Evolutionary conservation across 805 yeast species (phyloP).

Genomic region (Tetrapisispora pingtungensis): DNA sequence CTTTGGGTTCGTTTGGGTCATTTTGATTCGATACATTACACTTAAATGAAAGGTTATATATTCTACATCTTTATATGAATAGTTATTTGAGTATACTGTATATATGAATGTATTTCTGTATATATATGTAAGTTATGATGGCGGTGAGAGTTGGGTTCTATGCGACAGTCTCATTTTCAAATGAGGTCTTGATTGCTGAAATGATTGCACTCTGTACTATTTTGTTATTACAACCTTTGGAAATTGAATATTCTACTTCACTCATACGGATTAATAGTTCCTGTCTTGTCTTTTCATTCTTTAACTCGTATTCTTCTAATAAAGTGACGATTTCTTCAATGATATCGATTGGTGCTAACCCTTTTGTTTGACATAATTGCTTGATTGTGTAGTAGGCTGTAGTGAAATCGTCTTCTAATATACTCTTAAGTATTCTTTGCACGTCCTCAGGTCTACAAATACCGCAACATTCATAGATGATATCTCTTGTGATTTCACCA

Average conservation of each 20-base stretch:
- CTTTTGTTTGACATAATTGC: slow-evolving; percentile 59
- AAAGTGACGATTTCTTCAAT: slow-evolving; percentile 67
- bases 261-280: slow-evolving; percentile 60
- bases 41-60: too few relatives aligned
- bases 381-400: slow-evolving; percentile 59
- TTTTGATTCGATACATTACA: too few relatives aligned
- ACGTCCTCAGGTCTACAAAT: slow-evolving; percentile 88
- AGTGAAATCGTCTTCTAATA: slow-evolving; percentile 82
- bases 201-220: slow-evolving; percentile 84
- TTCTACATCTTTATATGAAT: too few relatives aligned
- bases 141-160: neutral
- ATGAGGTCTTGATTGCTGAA: slow-evolving; percentile 60
- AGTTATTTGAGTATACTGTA: too few relatives aligned
- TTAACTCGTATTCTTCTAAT: slow-evolving; percentile 57
- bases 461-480: slow-evolving; percentile 91
- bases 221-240: slow-evolving; percentile 87
- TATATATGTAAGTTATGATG: too few relatives aligned
- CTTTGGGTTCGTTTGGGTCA: too few relatives aligned
- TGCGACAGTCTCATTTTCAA: slow-evolving; percentile 26
- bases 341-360: slow-evolving; percentile 83
- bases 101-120: too few relatives aligned
- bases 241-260: slow-evolving; percentile 83
- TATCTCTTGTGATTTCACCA: slow-evolving; percentile 51
- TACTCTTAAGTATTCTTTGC: slow-evolving; percentile 61
- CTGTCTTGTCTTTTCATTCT: slow-evolving; percentile 45